Evolutionary conservation across 345 rosid species (phyloP), one percentile per base, ranked within the genome.

Genomic region (Capsella bursapastoris): DNA sequence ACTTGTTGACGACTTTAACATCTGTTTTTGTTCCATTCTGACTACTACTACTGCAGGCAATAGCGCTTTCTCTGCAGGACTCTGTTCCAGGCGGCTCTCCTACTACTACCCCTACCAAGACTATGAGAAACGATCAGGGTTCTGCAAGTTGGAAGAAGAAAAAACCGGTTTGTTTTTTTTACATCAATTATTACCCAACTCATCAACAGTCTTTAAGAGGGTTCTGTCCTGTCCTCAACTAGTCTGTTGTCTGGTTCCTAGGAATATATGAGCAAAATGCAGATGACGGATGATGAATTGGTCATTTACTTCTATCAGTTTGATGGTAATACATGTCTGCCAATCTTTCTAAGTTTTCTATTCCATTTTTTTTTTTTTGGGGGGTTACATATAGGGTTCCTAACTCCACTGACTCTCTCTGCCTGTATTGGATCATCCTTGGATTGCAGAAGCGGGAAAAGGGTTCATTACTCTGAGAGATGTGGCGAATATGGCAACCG

Each of bases 281-380:
- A 87, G 78, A 91, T 91, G 94, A 89, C 92, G 6, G 91, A 82
- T 73, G 97, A 93, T 66, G 96, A 93, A 70, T 69, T 91, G 82
- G 51, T 86, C 70, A 40, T 91, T 41, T 86, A 89, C 80, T 89
- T 93, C 78, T 93, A 81, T 75, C 86, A 88, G 76, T 86, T 93
- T 74, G 96, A 93, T 65, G 92, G 97, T 93, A 89, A 64, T 37
- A 6, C 0, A 7, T 32, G 35, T 40, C 28, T 53, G 9, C 25
- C 9, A n/a, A 28, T 43, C 37, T 4, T 1, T 64, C 18, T 31
- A 9, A 9, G 5, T 41, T 41, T 22, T 41, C 45, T 38, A 9
- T 38, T 8, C 40, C 40, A 37, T 8, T 22, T 22, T 22, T 22
- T 22, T 22, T 1, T 22, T 22, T 22, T 22, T 18, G 18, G 25